phyloP scores from a whole-genome alignment of 148 eudicot genomes.

The Rhododendron williamsianum region DNA sequence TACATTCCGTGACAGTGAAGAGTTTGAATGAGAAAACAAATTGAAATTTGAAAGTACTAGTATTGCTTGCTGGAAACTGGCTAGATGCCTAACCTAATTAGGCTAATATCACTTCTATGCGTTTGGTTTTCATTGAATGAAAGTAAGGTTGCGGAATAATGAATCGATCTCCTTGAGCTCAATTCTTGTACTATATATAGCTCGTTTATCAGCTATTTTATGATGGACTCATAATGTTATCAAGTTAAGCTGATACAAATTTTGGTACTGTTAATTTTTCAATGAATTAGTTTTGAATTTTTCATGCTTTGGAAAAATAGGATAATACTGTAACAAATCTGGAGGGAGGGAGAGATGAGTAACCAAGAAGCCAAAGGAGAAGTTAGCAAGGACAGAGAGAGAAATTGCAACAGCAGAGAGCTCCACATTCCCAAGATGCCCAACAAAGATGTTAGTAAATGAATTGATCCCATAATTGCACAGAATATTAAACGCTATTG shows the following conservation, averaged over 20 bases:
- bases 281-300: too few species aligned
- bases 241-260: background rate
- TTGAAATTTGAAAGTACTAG: too few species aligned
- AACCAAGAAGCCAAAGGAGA: slow-evolving; percentile 93
- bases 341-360: background rate
- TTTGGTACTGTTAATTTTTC: too few species aligned
- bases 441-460: slow-evolving; percentile 80
- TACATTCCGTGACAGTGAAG: too few species aligned
- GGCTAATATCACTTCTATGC: too few species aligned
- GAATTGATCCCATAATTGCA: slow-evolving; percentile 93
- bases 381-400: slow-evolving; percentile 73
- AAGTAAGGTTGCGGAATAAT: too few species aligned
- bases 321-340: background rate
- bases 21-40: too few species aligned
- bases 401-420: slow-evolving; percentile 90
- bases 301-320: background rate
- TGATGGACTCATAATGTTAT: background rate
- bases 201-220: too few species aligned
- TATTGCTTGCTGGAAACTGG: too few species aligned
- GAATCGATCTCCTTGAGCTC: background rate
- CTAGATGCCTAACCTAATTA: too few species aligned
- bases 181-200: background rate
- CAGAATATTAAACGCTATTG: slow-evolving; percentile 86
- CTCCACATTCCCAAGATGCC: slow-evolving; percentile 85
- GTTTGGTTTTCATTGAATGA: too few species aligned